Base-by-base conservation (phyloP, 1,139 yeast genomes). In the Kodamaea sp. region DNA sequence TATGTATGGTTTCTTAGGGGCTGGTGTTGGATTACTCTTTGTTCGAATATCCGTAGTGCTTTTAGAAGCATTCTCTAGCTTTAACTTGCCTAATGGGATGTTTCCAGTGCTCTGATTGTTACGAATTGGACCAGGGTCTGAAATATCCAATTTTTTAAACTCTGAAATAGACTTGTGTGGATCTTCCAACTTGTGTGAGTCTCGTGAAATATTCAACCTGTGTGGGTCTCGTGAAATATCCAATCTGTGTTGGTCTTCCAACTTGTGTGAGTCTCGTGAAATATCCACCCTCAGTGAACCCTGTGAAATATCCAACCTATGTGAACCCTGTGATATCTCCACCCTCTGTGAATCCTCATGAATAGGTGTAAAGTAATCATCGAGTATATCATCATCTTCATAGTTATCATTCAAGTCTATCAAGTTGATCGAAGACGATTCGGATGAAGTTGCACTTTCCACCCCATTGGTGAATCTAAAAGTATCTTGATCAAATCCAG, bases 401-500 rank as follows among this genome's bases (percentile, higher is more conserved):
- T n/a, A 27, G 24, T 23, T 9, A n/a, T 52, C 59, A 32, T 65
- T 69, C 41, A 70, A 42, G 43, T 70, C 75, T 22, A 69, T 68
- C 42, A 70, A 57, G 40, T 63, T 60, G 7, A 57, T 54, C 7
- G 54, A 36, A n/a, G 46, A 36, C 34, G 63, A 42, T 39, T 57
- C 64, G 36, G 50, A 49, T 29, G 65, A 42, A 0, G 70, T 52
- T 35, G 62, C 67, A n/a, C 56, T 52, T 26, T 34, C 36, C 31
- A 23, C 9, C 6, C 24, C 31, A 12, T 27, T 34, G 25, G 51
- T 58, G 37, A 52, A 51, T 29, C 56, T 22, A 4, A 54, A 50
- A 36, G n/a, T n/a, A n/a, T 65, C 68, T 39, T 73, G 74, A 50
- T 75, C 80, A 43, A 75, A 75, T 46, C 73, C 79, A 32, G 61